Evolutionary conservation across 1,284 basidiomycete species (phyloP).

Genomic region (Boletus calvinii): DNA sequence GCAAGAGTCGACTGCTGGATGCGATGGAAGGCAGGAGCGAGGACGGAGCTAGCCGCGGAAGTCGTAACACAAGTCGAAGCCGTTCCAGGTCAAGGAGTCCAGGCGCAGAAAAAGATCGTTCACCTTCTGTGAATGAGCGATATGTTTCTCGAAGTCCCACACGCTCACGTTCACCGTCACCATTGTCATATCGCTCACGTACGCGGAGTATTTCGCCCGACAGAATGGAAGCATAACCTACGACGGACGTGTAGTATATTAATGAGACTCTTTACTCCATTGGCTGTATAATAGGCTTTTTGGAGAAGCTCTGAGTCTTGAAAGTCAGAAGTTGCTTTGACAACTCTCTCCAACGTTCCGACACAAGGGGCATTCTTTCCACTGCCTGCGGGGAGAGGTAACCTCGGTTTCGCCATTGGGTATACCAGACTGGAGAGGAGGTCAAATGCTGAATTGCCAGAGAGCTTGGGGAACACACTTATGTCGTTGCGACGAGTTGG

Average conservation of each 20-base stretch:
- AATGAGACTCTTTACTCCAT: conserved; percentile 18
- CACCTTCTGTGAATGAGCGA: conserved; percentile 49
- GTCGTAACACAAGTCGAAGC: conserved; percentile 33
- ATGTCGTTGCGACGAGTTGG: conserved; percentile 87
- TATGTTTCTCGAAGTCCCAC: conserved; percentile 66
- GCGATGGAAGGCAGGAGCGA: conserved; percentile 76
- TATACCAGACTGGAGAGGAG: conserved; percentile 64
- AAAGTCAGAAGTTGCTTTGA: conserved; percentile 60
- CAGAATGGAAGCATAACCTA: conserved; percentile 42
- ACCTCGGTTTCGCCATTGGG: conserved; percentile 69
- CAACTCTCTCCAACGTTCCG: conserved; percentile 66
- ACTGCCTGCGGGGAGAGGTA: conserved; percentile 66
- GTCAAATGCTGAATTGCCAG: conserved; percentile 5
- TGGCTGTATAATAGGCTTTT: conserved; percentile 36
- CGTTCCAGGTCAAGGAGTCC: conserved; percentile 31
- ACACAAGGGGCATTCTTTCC: conserved; percentile 56
- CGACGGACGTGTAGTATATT: conserved; percentile 16
- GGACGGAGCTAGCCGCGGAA: conserved; percentile 40
- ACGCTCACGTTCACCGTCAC: conserved; percentile 34
- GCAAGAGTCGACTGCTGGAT: conserved; percentile 78
- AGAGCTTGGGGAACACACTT: conserved; percentile 45
- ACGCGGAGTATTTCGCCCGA: conserved; percentile 63
- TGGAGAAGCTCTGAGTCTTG: conserved; percentile 57
- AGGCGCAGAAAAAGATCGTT: conserved; percentile 29
- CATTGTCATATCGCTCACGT: conserved; percentile 48